Percentiles rank a stretch among this genome's conserved stretches.
These are phyloP conservation scores for Leccinellum rugosiceps DNA, from an alignment of 768 basidiomycete species.

Conservation along the genomic window DNA sequence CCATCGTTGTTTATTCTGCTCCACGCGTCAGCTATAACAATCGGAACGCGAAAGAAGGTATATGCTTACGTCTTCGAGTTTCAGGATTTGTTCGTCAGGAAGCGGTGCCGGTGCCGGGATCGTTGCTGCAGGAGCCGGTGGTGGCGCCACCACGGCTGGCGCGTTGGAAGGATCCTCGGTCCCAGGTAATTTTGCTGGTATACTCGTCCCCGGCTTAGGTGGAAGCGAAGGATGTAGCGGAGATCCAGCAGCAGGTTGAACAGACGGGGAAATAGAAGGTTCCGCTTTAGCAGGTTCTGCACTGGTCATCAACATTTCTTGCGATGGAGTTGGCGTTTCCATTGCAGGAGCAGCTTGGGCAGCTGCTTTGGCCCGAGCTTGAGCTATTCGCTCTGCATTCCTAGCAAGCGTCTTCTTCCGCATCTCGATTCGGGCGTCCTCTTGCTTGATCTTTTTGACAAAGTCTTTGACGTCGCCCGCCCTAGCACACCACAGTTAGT, in stretches of 20 bases:
- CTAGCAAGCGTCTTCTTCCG: conserved; percentile 40
- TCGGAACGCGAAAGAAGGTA: background rate
- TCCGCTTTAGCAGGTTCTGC: conserved; percentile 24
- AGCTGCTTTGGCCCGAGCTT: conserved; percentile 42
- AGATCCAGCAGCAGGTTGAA: conserved; percentile 30
- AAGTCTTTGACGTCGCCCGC: conserved; percentile 75
- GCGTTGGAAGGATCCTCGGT: conserved; percentile 31
- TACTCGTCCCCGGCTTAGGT: conserved; percentile 56
- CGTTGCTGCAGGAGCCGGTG: conserved; percentile 11
- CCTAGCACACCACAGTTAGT: conserved; percentile 33
- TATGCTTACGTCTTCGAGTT: conserved; percentile 57
- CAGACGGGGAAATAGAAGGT: background rate
- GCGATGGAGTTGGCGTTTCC: conserved; percentile 18
- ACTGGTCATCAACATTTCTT: conserved; percentile 12
- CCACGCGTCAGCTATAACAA: conserved; percentile 10
- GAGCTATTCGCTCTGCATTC: conserved; percentile 36
- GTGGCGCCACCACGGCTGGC: conserved; percentile 9
- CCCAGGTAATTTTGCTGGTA: conserved; percentile 30
- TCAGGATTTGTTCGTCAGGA: conserved; percentile 49
- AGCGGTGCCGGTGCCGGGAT: conserved; percentile 27
- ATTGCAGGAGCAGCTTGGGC: conserved; percentile 16
- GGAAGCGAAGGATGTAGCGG: conserved; percentile 69
- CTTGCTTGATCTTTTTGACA: conserved; percentile 64
- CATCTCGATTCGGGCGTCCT: conserved; percentile 59
- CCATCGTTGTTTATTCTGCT: conserved; percentile 71